phyloP scores from a whole-genome alignment of 2,329 filamentous ascomycete species.

The Calycina marina region DNA sequence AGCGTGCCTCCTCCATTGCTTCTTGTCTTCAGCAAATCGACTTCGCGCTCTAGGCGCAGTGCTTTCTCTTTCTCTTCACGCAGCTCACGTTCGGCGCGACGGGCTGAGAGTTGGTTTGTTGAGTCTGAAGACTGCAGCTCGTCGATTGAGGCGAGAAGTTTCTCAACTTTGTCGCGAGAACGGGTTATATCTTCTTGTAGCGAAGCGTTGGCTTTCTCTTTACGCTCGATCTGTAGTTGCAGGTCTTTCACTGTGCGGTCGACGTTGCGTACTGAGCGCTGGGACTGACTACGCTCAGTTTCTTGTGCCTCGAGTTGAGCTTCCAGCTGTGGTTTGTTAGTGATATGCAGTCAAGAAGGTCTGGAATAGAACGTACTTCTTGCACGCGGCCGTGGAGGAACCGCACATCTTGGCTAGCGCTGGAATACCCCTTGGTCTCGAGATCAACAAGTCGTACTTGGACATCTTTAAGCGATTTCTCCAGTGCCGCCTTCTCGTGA shows the following conservation, averaged over 20 bases:
- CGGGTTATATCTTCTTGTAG: slow-evolving; percentile 72
- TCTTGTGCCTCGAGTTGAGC: slow-evolving; percentile 74
- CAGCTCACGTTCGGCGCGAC: slow-evolving; percentile 79
- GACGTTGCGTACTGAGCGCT: slow-evolving; percentile 78
- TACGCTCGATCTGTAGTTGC: slow-evolving; percentile 80
- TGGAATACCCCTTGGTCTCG: slow-evolving; percentile 94
- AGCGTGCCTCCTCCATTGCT: slow-evolving; percentile 61
- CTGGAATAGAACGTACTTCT: slow-evolving; percentile 49
- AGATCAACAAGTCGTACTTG: slow-evolving; percentile 84
- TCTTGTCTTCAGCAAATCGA: slow-evolving; percentile 38
- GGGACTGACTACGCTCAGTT: slow-evolving; percentile 61
- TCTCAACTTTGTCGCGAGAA: slow-evolving; percentile 80
- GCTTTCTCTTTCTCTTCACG: slow-evolving; percentile 76
- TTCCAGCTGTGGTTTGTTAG: slow-evolving; percentile 52
- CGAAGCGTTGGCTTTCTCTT: slow-evolving; percentile 73
- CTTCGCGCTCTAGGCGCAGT: slow-evolving; percentile 69
- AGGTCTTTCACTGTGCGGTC: slow-evolving; percentile 91
- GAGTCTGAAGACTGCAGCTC: slow-evolving; percentile 85
- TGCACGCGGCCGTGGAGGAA: slow-evolving; percentile 90
- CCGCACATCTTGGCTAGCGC: slow-evolving; percentile 83
- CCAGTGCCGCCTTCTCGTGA: slow-evolving; percentile 77
- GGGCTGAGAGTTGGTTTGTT: slow-evolving; percentile 62
- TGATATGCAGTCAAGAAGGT: not conserved
- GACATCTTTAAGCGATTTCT: slow-evolving; percentile 81
- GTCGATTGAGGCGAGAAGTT: slow-evolving; percentile 80